Evolutionary conservation across 1,284 basidiomycete species (phyloP), one percentile per base, ranked within the genome.

Genomic region (Mycena citricolor): DNA sequence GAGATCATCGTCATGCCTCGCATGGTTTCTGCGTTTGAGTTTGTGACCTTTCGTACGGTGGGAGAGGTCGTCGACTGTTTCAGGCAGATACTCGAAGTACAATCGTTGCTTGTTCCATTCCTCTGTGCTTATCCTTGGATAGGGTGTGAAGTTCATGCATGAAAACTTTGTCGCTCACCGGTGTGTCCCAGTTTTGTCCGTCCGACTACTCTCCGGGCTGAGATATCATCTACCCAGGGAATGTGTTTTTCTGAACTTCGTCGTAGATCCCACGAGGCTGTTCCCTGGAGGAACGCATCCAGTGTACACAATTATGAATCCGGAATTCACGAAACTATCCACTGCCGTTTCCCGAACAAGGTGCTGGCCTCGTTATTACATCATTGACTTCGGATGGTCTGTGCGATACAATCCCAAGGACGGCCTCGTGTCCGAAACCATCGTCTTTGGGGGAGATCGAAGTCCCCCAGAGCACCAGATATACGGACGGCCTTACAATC

Each of bases 121-220:
- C 8, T 33, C 23, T 23, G 5, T 25, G 35, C 23, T 16, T 24
- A 16, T n/a, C 17, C 26, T 11, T 29, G 16, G 6, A 2, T 21
- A 71, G 68, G 68, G 68, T 3, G 34, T 71, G 1, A 54, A 56
- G 30, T 71, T 63, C 39, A 60, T 71, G 54, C 71, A 72, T 44
- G 24, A 58, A 4, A 51, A 64, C 16, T 48, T 60, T 26, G 56
- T 71, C 13, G 67, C 63, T 6, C 69, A 52, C 36, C 5, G 45
- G 49, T 51, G 38, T 11, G 33, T 35, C 17, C 12, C 13, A n/a
- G 29, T 4, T 24, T 33, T 19, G 29, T n/a, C 17, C 28, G 4
- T 4, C 7, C 12, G 2, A 16, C 13, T 10, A 12, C 19, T n/a
- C 12, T 31, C 14, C 31, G 21, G 16, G 21, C 21, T 13, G 8